phyloP scores from a whole-genome alignment of 2,329 filamentous ascomycete species.

The Calonectria pauciramosa region DNA sequence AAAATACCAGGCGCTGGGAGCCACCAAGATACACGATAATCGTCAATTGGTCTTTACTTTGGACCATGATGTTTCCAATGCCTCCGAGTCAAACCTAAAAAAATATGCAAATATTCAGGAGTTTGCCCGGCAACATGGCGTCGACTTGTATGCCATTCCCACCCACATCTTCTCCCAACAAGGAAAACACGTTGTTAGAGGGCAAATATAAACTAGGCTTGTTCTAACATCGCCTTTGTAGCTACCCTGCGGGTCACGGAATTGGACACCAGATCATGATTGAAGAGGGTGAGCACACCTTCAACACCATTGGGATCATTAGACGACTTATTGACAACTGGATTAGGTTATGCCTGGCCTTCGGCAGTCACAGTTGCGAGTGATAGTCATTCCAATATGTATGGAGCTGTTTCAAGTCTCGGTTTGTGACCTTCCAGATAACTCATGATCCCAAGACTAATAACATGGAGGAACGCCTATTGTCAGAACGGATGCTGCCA shows the following conservation, averaged over 20 bases:
- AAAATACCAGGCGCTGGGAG: slow-evolving; percentile 87
- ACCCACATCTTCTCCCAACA: neutral
- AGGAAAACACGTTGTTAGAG: neutral
- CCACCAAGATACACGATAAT: slow-evolving; percentile 77
- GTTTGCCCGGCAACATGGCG: slow-evolving; percentile 83
- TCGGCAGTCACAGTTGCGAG: slow-evolving; percentile 85
- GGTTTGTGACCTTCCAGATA: neutral
- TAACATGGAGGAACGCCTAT: slow-evolving; percentile 74
- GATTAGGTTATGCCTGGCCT: slow-evolving; percentile 82
- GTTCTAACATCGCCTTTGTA: neutral
- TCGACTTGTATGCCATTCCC: slow-evolving; percentile 66
- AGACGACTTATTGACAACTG: slow-evolving; percentile 1
- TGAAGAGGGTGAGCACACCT: slow-evolving; percentile 58
- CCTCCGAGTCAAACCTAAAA: slow-evolving; percentile 80
- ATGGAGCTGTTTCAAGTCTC: slow-evolving; percentile 64
- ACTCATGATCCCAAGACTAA: neutral
- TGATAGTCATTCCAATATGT: slow-evolving; percentile 85
- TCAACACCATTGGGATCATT: neutral
- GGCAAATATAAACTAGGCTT: neutral
- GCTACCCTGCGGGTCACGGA: slow-evolving; percentile 79
- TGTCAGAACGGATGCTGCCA: slow-evolving; percentile 88
- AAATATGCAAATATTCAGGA: slow-evolving; percentile 87
- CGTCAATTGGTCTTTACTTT: slow-evolving; percentile 85
- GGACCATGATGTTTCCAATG: slow-evolving; percentile 93
- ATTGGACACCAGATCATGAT: slow-evolving; percentile 96